Evolutionary conservation across 176 grass and related monocot species (phyloP), one percentile per base, ranked within the genome.

Genomic region (Cymbopogon citratus): DNA sequence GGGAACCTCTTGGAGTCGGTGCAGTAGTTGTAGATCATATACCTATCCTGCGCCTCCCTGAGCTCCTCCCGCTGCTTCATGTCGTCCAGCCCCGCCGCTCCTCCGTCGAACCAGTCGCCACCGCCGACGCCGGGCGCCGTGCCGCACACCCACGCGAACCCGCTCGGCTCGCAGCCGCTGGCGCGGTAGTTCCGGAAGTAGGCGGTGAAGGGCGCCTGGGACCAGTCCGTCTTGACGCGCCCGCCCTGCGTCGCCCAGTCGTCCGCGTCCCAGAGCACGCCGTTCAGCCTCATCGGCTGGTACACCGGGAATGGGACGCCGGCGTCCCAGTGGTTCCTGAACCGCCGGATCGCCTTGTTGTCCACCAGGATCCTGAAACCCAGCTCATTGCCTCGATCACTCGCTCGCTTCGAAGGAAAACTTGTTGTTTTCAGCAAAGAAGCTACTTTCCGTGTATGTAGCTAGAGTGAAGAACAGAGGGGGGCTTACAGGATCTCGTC

Each of bases 401-500:
- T 71, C n/a, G 26, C 5, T 63, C 13, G 14, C 15, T 46, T 44
- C 12, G 26, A 7, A 26, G 40, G 23, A 12, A 71, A 44, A 44
- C 8, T 24, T 23, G 1, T 5, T 39, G 4, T 24, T 67, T 67
- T 39, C 21, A 69, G 66, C 66, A 13, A 38, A n/a, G 18, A 39
- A 45, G 40, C 41, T 44, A 9, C 40, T 13, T 2, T 36, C 31
- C 49, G 18, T 52, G 49, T 1, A 52, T 52, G 49, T 52, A 52
- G 49, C 8, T n/a, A n/a, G 5, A 51, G 14, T 7, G 1, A 28
- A 46, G 40, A 38, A n/a, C 19, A 15, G 21, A 31, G 63, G 5
- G 6, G 31, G 6, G 31, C 83, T 96, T 83, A 97, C 94, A 97
- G 75, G 82, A 97, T 87, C 66, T 91, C 65, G 0, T 91, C 82